Conservation (phyloP, 495 filamentous ascomycete genomes). For the Echria macrotheca region DNA sequence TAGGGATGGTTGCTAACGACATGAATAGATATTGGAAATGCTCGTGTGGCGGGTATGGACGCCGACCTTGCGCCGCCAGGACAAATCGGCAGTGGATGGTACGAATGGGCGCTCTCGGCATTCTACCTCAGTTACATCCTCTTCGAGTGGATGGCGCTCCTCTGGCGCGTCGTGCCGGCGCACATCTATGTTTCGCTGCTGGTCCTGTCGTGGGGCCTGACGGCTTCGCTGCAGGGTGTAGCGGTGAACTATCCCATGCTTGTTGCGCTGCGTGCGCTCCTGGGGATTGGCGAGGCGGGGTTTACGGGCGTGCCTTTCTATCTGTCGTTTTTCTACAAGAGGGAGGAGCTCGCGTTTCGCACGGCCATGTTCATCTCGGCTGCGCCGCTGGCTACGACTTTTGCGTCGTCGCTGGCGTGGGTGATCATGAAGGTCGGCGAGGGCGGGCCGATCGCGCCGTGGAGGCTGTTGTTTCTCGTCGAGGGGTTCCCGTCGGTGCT, state of each 20-base stretch:
- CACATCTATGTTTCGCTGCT: constrained; percentile 59
- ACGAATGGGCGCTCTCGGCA: constrained; percentile 72
- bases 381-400: constrained; percentile 76
- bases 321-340: constrained; percentile 79
- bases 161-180: constrained; percentile 65
- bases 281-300: constrained; percentile 69
- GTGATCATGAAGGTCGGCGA: constrained; percentile 63
- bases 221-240: constrained; percentile 67
- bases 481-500: constrained; percentile 75
- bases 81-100: constrained; percentile 70
- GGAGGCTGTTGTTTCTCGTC: constrained; percentile 81
- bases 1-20: too few species aligned
- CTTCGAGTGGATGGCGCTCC: constrained; percentile 70
- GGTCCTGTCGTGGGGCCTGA: constrained; percentile 61
- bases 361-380: constrained; percentile 79
- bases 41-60: constrained; percentile 66
- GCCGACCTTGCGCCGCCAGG: constrained; percentile 56
- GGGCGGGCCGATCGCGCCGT: constrained; percentile 61
- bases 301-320: constrained; percentile 78
- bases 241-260: constrained; percentile 65
- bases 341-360: constrained; percentile 74
- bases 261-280: constrained; percentile 58
- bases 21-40: constrained; percentile 81
- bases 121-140: constrained; percentile 66
- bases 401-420: constrained; percentile 78